Base-by-base conservation (phyloP, 2,329 filamentous ascomycete species). In the Neonectria coccinea region DNA sequence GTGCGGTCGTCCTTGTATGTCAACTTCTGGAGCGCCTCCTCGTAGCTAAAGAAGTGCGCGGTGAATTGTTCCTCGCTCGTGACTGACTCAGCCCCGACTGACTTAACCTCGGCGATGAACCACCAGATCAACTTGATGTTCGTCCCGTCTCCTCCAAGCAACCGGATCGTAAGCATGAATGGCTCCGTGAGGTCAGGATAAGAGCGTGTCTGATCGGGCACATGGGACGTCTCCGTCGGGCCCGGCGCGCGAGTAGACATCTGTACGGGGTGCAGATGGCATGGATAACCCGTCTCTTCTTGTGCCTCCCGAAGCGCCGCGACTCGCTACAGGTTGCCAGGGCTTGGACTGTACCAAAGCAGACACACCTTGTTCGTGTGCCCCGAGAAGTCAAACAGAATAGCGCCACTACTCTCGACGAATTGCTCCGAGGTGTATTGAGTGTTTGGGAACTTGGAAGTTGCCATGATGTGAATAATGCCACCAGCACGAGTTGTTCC, bases 351-450 rank as follows among this genome's bases (percentile, higher is more conserved):
- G 29, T 42, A 52, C 29, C 59, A 64, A 39, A 67, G 47, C 5
- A 71, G 51, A n/a, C 67, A 69, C 31, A 67, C 66, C 27, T 53
- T 39, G 8, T 39, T 42, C 18, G 53, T 11, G 5, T 14, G 9
- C 3, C 57, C 22, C 0, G 62, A 53, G n/a, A 69, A 58, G n/a
- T 69, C 54, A n/a, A 69, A 72, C 8, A 69, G 51, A 14, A 71
- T 29, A 4, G 65, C 47, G 16, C 68, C 66, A 14, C 59, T 56
- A 53, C 66, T 69, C 48, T 72, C 62, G 22, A 71, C 64, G 20
- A 69, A 67, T 31, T 62, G 47, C 12, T 52, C 45, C 39, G 53
- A 52, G 45, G 59, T 62, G 10, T 53, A 52, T 18, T 62, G 39
- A n/a, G 29, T 57, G 7, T 11, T 57, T 14, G 29, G 20, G 20